Conservation (phyloP, 305 asterid genomes). For the Fraxinus sp. region DNA sequence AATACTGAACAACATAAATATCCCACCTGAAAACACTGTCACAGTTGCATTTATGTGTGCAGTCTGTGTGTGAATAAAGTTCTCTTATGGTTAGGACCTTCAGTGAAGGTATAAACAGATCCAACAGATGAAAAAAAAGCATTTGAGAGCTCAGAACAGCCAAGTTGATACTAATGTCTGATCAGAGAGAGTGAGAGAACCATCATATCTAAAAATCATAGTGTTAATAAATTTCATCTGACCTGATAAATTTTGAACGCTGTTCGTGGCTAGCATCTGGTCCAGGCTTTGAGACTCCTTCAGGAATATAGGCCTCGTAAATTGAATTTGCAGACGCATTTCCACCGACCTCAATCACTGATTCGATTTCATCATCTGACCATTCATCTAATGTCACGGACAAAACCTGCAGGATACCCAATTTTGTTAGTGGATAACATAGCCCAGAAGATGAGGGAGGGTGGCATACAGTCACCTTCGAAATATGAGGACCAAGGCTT, state of each 20-base stretch:
- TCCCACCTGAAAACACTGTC: not conserved
- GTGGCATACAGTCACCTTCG: slow-evolving; percentile 55
- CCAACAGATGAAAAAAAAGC: not conserved
- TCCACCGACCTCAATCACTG: slow-evolving; percentile 93
- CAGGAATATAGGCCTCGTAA: slow-evolving; percentile 89
- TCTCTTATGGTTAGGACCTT: not conserved
- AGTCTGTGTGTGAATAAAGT: not conserved
- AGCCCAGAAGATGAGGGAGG: not conserved
- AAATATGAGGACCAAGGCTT: slow-evolving; percentile 89
- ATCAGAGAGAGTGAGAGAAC: not conserved
- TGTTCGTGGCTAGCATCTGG: slow-evolving; percentile 76
- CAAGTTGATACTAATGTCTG: not conserved
- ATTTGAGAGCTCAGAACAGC: not conserved
- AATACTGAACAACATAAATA: not conserved
- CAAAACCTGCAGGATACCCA: slow-evolving; percentile 55
- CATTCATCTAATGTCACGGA: slow-evolving; percentile 97
- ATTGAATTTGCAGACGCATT: slow-evolving; percentile 91
- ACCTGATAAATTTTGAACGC: slow-evolving; percentile 80
- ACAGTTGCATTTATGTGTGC: not conserved
- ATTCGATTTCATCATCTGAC: slow-evolving; percentile 84
- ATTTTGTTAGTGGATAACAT: not conserved
- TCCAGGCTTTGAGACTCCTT: slow-evolving; percentile 78
- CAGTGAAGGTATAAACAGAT: not conserved
- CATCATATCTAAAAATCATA: not conserved
- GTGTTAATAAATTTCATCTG: not conserved